Base-by-base conservation (phyloP, 352 stramenopile genomes). In the Phytophthora boehmeriae region DNA sequence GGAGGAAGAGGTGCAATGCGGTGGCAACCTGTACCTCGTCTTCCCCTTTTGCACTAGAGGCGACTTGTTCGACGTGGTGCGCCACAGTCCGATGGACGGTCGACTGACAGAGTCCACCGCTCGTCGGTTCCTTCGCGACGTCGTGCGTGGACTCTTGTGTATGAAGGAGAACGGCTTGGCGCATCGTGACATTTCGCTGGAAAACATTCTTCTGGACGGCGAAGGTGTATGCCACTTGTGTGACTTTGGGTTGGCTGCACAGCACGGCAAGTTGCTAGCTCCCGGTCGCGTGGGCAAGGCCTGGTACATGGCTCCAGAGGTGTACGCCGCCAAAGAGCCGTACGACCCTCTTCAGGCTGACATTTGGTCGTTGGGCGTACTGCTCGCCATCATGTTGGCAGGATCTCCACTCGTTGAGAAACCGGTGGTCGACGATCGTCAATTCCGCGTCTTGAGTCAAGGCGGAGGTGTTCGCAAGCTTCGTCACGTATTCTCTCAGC, bases 261-360 rank as follows among this genome's bases (percentile, higher is more conserved):
- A 62, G 2, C 59, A 73, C 23, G 59, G 39, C 42, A 71, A 65
- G 5, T 53, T 62, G n/a, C 28, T 73, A 14, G 54, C 59, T 8
- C 60, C 63, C n/a, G 64, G 68, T 28, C 64, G 76, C 25, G 75
- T 88, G 6, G 81, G 81, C 41, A 90, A 90, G 59, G 59, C 55
- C 10, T 87, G 76, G 71, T 90, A 90, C 70, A 90, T 90, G 74
- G 76, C 78, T 2, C 80, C 80, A 1, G 80, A 90, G 60, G 76
- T 88, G 16, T 87, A 73, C 41, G 71, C 71, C 43, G 71, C 53
- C 13, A 56, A 78, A 19, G 49, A 68, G 13, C 22, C 65, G 17
- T 86, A 86, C 53, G 63, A 86, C 53, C 66, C 80, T 2, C 44
- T 80, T 25, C 41, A 54, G 23, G 76, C 73, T n/a, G 80, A 89